Evolutionary conservation across 257 asterid genomes (phyloP).

Genomic region (Nicotiana benthamiana): DNA sequence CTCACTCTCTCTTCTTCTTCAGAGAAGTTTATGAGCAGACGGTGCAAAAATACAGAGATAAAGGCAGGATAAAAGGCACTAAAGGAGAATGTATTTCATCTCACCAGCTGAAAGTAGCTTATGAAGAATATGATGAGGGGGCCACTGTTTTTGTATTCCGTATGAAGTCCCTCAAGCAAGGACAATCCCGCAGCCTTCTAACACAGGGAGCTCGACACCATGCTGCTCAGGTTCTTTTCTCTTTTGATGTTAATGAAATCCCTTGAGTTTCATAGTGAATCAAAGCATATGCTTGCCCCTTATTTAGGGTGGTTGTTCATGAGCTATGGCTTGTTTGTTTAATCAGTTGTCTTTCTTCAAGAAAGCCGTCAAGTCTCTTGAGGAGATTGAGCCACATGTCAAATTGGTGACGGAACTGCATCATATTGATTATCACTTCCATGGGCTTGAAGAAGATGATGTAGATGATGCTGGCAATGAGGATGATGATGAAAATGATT

Average conservation of each 20-base stretch:
- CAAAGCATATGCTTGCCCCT: not conserved
- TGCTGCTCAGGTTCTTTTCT: constrained; percentile 86
- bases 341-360: constrained; percentile 66
- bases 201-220: constrained; percentile 97
- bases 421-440: constrained; percentile 84
- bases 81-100: constrained; percentile 54
- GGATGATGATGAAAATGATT: constrained; percentile 25
- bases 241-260: not conserved
- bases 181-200: constrained; percentile 89
- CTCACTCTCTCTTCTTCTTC: constrained; percentile 19
- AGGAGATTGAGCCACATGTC: constrained; percentile 90
- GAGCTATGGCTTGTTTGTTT: not conserved
- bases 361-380: constrained; percentile 69
- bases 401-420: constrained; percentile 66
- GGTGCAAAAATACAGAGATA: constrained; percentile 36
- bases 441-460: constrained; percentile 64
- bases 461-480: constrained; percentile 37
- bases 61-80: constrained; percentile 52
- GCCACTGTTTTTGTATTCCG: constrained; percentile 84
- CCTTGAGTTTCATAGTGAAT: not conserved
- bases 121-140: constrained; percentile 79
- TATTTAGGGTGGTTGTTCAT: not conserved
- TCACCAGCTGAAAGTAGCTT: constrained; percentile 63
- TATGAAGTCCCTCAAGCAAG: constrained; percentile 92
- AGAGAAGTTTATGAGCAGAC: constrained; percentile 34